Percentiles rank a stretch among this genome's conserved stretches.
phyloP scores from a whole-genome alignment of 2,329 filamentous ascomycete genomes.

The Beauveria sp. region DNA sequence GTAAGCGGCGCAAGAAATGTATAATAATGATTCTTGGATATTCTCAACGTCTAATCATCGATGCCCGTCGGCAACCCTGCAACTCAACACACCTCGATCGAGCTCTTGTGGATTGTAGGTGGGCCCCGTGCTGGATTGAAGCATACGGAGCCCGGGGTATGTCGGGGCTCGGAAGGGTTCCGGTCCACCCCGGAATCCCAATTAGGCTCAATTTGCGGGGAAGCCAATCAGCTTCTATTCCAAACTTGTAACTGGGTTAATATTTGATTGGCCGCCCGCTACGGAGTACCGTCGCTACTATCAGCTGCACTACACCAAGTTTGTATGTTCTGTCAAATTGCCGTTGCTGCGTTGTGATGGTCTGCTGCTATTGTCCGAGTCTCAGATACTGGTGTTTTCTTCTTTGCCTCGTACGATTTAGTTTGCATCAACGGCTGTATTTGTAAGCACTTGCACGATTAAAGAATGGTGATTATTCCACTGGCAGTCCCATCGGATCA shows the following conservation, averaged over 20 bases:
- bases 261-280: background rate
- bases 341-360: background rate
- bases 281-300: background rate
- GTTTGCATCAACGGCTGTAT: background rate
- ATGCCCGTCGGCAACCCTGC: no score
- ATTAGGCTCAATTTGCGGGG: background rate
- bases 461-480: no score
- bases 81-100: no score
- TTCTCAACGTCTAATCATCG: no score
- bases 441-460: background rate
- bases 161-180: background rate
- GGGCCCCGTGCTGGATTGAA: background rate
- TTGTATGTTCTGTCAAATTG: background rate
- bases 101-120: background rate
- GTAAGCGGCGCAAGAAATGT: no score
- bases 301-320: background rate
- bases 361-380: no score
- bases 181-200: background rate
- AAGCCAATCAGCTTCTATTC: no score
- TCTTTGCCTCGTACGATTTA: no score
- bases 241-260: background rate
- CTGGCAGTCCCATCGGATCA: background rate
- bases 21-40: no score
- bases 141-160: background rate
- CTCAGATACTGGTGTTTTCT: no score